Evolutionary conservation across 352 stramenopile species (phyloP).

Genomic region (Pythium grandisporangium): DNA sequence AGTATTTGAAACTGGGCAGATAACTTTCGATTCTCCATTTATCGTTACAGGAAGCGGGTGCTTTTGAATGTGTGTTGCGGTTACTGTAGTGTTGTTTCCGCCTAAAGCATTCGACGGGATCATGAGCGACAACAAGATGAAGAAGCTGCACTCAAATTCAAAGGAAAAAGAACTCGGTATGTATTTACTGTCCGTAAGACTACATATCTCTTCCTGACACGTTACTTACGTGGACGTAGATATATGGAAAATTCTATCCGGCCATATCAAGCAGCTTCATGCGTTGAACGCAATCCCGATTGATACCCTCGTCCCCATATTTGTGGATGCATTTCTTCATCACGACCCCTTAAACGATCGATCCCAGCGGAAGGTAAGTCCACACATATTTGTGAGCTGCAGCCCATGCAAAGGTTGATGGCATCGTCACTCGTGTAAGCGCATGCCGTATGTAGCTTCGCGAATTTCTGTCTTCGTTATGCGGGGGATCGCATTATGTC

Average conservation of each 20-base stretch:
- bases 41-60: too few relatives aligned
- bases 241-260: conserved; percentile 55
- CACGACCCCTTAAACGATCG: conserved; percentile 45
- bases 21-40: not conserved
- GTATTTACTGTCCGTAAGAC: not conserved
- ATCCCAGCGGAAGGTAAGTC: conserved; percentile 52
- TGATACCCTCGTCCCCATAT: conserved; percentile 28
- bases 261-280: conserved; percentile 47
- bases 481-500: conserved; percentile 21
- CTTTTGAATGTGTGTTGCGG: too few relatives aligned
- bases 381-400: not conserved
- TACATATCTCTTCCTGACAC: not conserved
- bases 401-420: too few relatives aligned
- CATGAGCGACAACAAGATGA: conserved; percentile 70
- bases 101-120: conserved; percentile 70
- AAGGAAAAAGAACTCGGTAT: conserved; percentile 64
- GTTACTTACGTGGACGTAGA: conserved; percentile 18
- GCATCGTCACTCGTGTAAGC: too few relatives aligned
- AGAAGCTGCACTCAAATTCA: conserved; percentile 61
- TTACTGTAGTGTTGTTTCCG: conserved; percentile 48
- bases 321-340: conserved; percentile 39
- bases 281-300: conserved; percentile 27
- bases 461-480: conserved; percentile 45
- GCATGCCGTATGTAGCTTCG: too few relatives aligned
- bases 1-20: too few relatives aligned